Base-by-base conservation (phyloP, 2,329 filamentous ascomycete genomes). In the Talaromyces rugulosus region DNA sequence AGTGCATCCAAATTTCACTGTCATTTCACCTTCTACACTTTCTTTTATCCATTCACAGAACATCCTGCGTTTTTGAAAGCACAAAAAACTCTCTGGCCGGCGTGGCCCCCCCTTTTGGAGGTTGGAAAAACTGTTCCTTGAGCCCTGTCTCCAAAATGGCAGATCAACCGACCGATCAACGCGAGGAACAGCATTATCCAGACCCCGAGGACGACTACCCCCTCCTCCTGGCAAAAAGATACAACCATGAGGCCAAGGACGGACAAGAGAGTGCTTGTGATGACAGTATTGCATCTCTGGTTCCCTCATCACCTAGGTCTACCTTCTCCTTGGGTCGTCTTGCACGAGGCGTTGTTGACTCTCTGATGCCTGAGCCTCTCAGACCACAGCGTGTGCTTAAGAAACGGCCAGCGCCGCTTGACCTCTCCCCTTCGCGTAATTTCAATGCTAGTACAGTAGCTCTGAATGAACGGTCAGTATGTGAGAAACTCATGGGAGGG, bases 281-380 rank as follows among this genome's bases (percentile, higher is more conserved):
- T 28, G 57, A 40, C 14, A 34, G 31, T 23, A 28, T 30, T 23
- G 23, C 16, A 14, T 27, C 56, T 7, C 30, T 40, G 12, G 28
- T 52, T 9, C 12, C 23, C 4, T 31, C 40, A 18, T 42, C 51
- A 30, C 33, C 56, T 1, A 55, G 51, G 30, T 31, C 58, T 18
- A 7, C 53, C 28, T 59, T 59, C n/a, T 62, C 61, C 6, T 59
- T 62, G 12, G 31, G 51, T 33, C 61, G 57, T 7, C 59, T 44
- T 4, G 57, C 61, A 28, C 40, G 61, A 28, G 61, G 61, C 14
- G 53, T 59, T 7, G 61, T 62, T 4, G 42, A 62, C 5, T 62
- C 61, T 8, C 33, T 62, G 56, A 52, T 62, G 9, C 61, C 61
- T 16, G 57, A 56, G 18, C 61, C 61, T 27, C 51, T 62, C 14